These are phyloP conservation scores for Hanseniaspora clermontiae DNA, from an alignment of 805 yeast species.

Conservation along the genomic window DNA sequence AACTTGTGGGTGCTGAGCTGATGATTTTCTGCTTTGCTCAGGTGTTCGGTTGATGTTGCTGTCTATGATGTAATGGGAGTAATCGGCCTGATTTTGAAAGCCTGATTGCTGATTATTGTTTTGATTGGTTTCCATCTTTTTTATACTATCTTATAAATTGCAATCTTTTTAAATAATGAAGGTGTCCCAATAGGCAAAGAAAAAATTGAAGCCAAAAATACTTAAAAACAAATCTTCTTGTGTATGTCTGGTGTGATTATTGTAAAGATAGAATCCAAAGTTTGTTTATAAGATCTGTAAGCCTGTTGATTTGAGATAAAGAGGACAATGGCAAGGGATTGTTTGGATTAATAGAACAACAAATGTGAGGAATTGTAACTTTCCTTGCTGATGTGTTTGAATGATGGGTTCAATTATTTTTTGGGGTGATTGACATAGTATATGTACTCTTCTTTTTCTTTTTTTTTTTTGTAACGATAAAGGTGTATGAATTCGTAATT, in stretches of 20 bases:
- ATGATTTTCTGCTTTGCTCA: neutral
- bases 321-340: neutral
- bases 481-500: neutral
- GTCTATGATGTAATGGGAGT: neutral
- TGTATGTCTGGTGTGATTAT: no score
- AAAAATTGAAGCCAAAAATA: no score
- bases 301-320: neutral
- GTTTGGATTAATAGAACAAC: no score
- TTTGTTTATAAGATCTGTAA: neutral
- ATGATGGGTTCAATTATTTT: neutral
- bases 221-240: no score
- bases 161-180: no score
- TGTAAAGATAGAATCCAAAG: neutral
- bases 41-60: constrained; percentile 4
- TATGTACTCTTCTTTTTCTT: no score
- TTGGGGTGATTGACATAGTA: neutral
- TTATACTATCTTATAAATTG: neutral
- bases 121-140: neutral
- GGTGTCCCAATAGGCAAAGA: no score
- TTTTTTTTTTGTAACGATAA: neutral
- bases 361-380: neutral
- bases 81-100: neutral
- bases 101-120: neutral
- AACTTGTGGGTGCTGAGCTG: constrained; percentile 14
- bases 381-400: neutral